Percentiles rank a stretch among this genome's conserved stretches.
These are phyloP conservation scores for Chenopodium quinoa DNA, from an alignment of 148 eudicot genomes.

Conservation along the genomic window DNA sequence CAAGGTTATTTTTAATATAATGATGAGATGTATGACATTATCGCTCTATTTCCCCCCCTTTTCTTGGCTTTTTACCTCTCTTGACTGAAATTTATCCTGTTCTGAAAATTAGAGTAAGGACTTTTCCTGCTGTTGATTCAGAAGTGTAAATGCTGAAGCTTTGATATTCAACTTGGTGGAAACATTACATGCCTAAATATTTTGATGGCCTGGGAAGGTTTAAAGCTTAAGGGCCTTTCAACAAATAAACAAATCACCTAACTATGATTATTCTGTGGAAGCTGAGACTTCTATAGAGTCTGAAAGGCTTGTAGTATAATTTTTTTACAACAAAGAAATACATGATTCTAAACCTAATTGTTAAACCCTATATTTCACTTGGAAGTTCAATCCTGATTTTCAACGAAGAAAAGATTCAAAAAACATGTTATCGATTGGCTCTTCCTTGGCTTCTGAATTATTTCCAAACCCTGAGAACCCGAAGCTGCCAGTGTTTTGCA, in stretches of 20 bases:
- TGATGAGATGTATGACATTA: neutral
- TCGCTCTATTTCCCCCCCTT: no score
- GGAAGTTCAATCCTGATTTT: neutral
- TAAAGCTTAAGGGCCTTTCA: constrained; percentile 15
- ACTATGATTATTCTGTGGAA: constrained; percentile 25
- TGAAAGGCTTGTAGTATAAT: neutral
- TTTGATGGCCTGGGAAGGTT: constrained; percentile 3
- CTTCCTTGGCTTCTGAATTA: constrained; percentile 51
- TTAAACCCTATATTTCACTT: constrained; percentile 6
- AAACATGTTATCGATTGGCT: constrained; percentile 61
- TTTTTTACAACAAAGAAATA: constrained; percentile 27
- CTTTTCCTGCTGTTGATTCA: neutral
- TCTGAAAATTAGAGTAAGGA: neutral
- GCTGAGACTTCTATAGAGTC: constrained; percentile 4
- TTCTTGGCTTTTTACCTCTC: neutral
- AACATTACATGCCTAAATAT: constrained; percentile 18
- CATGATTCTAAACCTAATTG: constrained; percentile 25
- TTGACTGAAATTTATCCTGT: neutral
- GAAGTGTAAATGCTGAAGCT: constrained; percentile 11
- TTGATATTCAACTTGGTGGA: constrained; percentile 16
- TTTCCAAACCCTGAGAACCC: constrained; percentile 49
- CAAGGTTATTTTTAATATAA: neutral
- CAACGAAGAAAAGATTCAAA: constrained; percentile 44
- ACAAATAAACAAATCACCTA: constrained; percentile 35
- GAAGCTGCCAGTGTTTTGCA: constrained; percentile 37